Percentiles rank a stretch among this genome's conserved stretches.
These are phyloP conservation scores for Torulaspora globosa DNA, from an alignment of 1,139 yeast genomes.

Conservation along the genomic window DNA sequence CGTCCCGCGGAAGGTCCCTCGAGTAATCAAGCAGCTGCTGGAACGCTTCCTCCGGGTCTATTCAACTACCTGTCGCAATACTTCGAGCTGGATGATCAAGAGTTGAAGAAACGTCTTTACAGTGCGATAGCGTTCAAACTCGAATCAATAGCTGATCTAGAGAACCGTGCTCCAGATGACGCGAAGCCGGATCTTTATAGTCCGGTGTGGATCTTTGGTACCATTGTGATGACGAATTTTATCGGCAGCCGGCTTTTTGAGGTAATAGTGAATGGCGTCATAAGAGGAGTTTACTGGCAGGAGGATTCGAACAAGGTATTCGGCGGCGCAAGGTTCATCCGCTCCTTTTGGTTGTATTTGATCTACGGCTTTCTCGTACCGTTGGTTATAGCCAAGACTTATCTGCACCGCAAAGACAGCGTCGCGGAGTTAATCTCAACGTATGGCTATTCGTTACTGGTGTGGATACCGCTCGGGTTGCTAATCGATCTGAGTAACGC, in stretches of 20 bases:
- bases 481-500: slow-evolving; percentile 19
- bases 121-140: slow-evolving; percentile 17
- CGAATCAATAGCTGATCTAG: slow-evolving; percentile 11
- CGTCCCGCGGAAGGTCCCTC: background rate
- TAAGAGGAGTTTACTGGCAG: slow-evolving; percentile 16
- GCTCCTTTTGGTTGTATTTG: slow-evolving; percentile 29
- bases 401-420: slow-evolving; percentile 17
- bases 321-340: slow-evolving; percentile 17
- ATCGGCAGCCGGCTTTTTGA: slow-evolving; percentile 22
- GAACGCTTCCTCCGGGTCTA: slow-evolving; percentile 25
- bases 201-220: slow-evolving; percentile 33
- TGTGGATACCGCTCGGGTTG: slow-evolving; percentile 30
- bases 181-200: slow-evolving; percentile 29
- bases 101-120: slow-evolving; percentile 18
- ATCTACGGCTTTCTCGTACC: slow-evolving; percentile 28
- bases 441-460: slow-evolving; percentile 31
- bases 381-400: slow-evolving; percentile 20
- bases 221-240: slow-evolving; percentile 27
- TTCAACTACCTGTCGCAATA: slow-evolving; percentile 30
- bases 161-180: background rate
- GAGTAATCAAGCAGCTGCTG: background rate
- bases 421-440: slow-evolving; percentile 23
- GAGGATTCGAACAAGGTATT: slow-evolving; percentile 17
- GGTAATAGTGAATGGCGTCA: slow-evolving; percentile 20
- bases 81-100: slow-evolving; percentile 25